A percentile compares a stretch with the other conserved stretches of the same genome.
Conservation (phyloP, 208 protist genomes). For the Trichomonas tenax region DNA sequence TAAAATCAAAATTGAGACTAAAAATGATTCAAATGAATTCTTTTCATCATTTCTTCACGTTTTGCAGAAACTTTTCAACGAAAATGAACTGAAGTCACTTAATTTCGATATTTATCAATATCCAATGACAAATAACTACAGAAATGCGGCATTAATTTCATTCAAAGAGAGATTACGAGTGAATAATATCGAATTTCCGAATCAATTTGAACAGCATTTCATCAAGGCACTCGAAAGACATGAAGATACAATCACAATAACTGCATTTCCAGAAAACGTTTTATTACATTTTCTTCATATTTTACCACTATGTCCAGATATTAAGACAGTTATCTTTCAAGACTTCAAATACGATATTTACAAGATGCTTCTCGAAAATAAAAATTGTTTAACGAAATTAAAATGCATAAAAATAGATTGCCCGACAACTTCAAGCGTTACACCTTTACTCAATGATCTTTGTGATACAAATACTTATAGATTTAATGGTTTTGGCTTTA, state of each 20-base stretch:
- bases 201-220: not conserved
- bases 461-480: not conserved
- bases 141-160: not conserved
- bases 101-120: not conserved
- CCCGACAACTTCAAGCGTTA: not conserved
- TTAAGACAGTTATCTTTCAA: not conserved
- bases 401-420: not conserved
- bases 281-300: not conserved
- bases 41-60: not conserved
- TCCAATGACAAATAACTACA: not conserved
- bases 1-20: not conserved
- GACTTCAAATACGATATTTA: not conserved
- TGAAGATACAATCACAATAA: not conserved
- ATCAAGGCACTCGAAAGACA: not conserved
- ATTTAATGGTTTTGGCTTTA: not conserved
- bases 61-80: not conserved
- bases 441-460: not conserved
- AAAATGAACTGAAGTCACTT: not conserved
- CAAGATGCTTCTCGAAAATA: not conserved
- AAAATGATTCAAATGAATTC: not conserved
- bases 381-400: not conserved
- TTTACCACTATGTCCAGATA: not conserved
- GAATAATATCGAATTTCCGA: not conserved
- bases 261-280: not conserved
- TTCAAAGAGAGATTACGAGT: not conserved